Base-by-base conservation (phyloP, 495 filamentous ascomycete species). In the Penicillium lagena region DNA sequence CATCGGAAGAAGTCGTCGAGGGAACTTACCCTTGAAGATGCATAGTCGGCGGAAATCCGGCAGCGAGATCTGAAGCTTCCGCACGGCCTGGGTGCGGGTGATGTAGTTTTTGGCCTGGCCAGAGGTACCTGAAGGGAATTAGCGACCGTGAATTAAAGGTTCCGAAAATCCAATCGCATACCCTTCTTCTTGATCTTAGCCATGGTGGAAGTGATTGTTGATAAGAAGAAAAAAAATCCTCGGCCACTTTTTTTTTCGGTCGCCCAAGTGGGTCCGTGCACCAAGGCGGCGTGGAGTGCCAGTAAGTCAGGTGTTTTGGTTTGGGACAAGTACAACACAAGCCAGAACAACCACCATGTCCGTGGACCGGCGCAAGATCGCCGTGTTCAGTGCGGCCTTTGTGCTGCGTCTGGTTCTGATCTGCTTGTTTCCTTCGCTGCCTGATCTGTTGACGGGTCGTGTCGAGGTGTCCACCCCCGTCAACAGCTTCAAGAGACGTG, bases 61-160 rank as follows among this genome's bases (percentile, higher is more conserved):
- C 41, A 98, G 78, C 51, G 89, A 94, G 63, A 97, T 87, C 69
- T 98, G 93, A 49, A 98, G 84, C 74, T 97, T 97, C 54, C 90
- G 86, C 50, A 97, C 89, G 12, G 94, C 93, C 66, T 95, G 89
- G 3, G 90, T 95, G 66, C 93, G 80, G 37, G 91, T 96, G 51
- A 97, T 91, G 75, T 90, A 98, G 78, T 97, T 97, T 73, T 91
- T 96, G 73, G 93, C 90, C 68, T 85, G 80, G 70, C 93, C 93
- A 60, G 89, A 79, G 58, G 84, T 85, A 57, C 93, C 85, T 88
- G 43, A 15, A 28, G 29, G 49, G 14, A 41, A 34, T 65, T 43
- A 67, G 61, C 17, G 10, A 46, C 12, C 35, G 35, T 28, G 29
- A 47, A 52, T 36, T 33, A 28, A 28, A 22, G 3, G 22, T 6